A percentile compares a stretch with the other conserved stretches of the same genome.
These are phyloP conservation scores for Clarireedia homoeocarpa DNA, from an alignment of 2,329 filamentous ascomycete genomes.

Conservation along the genomic window DNA sequence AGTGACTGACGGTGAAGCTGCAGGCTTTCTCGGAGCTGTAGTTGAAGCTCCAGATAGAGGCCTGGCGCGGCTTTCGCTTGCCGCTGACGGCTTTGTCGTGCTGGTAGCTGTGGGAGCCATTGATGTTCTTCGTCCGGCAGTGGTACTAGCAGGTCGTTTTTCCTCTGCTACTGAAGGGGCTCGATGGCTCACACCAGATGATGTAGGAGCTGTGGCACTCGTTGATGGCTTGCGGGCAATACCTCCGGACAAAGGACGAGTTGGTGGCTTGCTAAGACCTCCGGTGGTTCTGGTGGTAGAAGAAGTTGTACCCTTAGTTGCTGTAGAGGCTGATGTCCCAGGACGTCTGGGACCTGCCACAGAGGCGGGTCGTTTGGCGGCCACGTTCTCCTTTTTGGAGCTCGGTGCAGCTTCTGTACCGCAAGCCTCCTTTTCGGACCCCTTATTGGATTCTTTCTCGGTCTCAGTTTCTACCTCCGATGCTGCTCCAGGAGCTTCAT, in stretches of 20 bases:
- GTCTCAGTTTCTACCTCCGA: constrained; percentile 25
- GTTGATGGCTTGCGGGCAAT: constrained; percentile 25
- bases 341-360: constrained; percentile 23
- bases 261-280: constrained; percentile 30
- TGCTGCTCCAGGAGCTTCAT: constrained; percentile 21
- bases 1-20: constrained; percentile 16
- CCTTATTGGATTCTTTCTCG: constrained; percentile 24
- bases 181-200: constrained; percentile 24
- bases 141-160: constrained; percentile 23
- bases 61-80: constrained; percentile 25
- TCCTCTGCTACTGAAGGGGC: constrained; percentile 28
- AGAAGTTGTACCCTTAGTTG: constrained; percentile 23
- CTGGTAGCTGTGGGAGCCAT: constrained; percentile 21
- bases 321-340: constrained; percentile 20
- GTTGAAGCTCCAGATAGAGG: constrained; percentile 11
- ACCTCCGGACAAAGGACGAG: constrained; percentile 22
- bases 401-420: constrained; percentile 22
- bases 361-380: constrained; percentile 20
- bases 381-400: constrained; percentile 27
- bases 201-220: constrained; percentile 26
- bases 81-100: constrained; percentile 21
- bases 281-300: constrained; percentile 20
- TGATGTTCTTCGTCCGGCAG: constrained; percentile 26
- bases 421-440: constrained; percentile 20
- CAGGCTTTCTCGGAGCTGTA: constrained; percentile 28